These are phyloP conservation scores for Globisporangium okanoganense DNA, from an alignment of 352 stramenopile genomes.

Conservation along the genomic window DNA sequence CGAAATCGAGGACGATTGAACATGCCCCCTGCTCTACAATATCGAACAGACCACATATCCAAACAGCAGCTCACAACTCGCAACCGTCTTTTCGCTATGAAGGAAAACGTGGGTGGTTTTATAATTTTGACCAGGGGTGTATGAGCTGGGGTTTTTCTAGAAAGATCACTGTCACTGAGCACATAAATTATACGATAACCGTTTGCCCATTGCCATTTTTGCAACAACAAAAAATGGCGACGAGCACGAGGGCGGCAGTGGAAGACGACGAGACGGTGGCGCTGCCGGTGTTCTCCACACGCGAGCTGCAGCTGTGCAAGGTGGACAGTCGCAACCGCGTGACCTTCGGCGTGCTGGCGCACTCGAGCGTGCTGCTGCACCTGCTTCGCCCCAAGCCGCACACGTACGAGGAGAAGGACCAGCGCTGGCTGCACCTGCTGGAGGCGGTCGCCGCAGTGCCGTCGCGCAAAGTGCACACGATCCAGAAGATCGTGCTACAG, in stretches of 20 bases:
- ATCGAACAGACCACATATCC: background rate
- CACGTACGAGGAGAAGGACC: constrained; percentile 58
- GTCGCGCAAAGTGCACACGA: constrained; percentile 49
- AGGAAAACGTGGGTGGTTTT: background rate
- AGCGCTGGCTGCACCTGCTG: constrained; percentile 68
- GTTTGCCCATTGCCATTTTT: no score
- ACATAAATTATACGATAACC: no score
- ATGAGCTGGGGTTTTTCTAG: no score
- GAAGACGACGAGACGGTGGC: background rate
- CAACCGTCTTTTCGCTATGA: background rate
- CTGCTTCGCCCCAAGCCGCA: constrained; percentile 39
- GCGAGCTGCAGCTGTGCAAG: constrained; percentile 51
- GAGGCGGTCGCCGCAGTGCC: constrained; percentile 57
- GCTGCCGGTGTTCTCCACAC: constrained; percentile 49
- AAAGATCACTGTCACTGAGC: no score
- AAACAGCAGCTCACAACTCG: background rate
- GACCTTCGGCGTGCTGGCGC: constrained; percentile 40
- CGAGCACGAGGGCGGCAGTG: background rate
- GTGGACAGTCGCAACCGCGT: constrained; percentile 50
- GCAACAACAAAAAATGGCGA: no score
- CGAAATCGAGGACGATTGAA: background rate
- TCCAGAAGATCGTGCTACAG: constrained; percentile 41
- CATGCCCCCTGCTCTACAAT: background rate
- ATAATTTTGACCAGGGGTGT: background rate
- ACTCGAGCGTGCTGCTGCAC: constrained; percentile 57